A percentile compares a stretch with the other conserved stretches of the same genome.
Conservation (phyloP, 768 basidiomycete genomes). For the Russula sp. region DNA sequence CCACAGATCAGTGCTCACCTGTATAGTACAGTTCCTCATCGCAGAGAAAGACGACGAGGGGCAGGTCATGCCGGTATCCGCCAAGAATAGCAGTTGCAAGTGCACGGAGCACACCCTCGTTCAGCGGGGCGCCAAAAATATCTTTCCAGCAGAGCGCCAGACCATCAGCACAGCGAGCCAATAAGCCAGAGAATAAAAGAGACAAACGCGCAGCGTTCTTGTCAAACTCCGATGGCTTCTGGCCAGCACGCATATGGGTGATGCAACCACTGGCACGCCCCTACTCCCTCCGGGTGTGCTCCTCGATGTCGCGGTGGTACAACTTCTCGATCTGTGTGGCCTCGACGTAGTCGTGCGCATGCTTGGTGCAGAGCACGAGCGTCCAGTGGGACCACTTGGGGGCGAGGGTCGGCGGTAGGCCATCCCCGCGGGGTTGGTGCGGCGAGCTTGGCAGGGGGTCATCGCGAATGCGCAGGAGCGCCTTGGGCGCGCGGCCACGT, state of each 20-base stretch:
- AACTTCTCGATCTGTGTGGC: slow-evolving; percentile 11
- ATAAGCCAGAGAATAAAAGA: neutral
- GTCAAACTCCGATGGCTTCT: neutral
- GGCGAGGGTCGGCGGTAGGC: slow-evolving; percentile 1
- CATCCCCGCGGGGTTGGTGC: slow-evolving; percentile 12
- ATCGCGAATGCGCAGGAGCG: neutral
- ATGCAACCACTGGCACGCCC: slow-evolving; percentile 20
- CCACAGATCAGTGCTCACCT: slow-evolving; percentile 25
- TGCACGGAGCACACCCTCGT: slow-evolving; percentile 32
- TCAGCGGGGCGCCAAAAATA: slow-evolving; percentile 35
- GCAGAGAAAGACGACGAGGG: slow-evolving; percentile 37
- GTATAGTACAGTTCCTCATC: slow-evolving; percentile 45
- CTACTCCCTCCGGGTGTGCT: slow-evolving; percentile 17
- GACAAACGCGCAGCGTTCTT: neutral
- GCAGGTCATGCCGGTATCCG: slow-evolving; percentile 36
- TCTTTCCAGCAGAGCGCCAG: slow-evolving; percentile 25
- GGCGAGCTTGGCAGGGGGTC: slow-evolving; percentile 15
- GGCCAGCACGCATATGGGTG: slow-evolving; percentile 11
- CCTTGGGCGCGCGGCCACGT: slow-evolving; percentile 10
- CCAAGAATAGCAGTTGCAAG: slow-evolving; percentile 33
- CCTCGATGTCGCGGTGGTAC: slow-evolving; percentile 13
- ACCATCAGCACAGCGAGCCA: neutral
- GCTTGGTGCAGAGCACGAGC: slow-evolving; percentile 18
- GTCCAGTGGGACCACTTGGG: slow-evolving; percentile 20
- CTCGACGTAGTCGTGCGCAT: slow-evolving; percentile 17